Percentiles rank a stretch among this genome's conserved stretches.
These are phyloP conservation scores for Cystobasidiaceae sp. DNA, from an alignment of 1,284 basidiomycete species.

Conservation along the genomic window DNA sequence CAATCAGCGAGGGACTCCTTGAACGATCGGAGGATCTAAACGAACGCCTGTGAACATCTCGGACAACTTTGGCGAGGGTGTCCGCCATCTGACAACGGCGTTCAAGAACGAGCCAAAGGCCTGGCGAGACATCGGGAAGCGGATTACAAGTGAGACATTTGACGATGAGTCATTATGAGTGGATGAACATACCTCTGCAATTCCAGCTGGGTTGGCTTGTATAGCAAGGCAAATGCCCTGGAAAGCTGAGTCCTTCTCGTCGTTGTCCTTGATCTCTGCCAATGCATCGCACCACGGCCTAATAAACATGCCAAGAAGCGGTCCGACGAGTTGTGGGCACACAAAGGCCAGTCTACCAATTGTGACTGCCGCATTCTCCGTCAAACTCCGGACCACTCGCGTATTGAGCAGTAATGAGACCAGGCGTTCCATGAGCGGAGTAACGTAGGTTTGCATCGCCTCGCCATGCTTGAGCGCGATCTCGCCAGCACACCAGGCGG, in stretches of 20 bases:
- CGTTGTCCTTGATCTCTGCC: constrained; percentile 98
- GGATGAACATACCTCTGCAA: constrained; percentile 63
- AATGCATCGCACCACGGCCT: constrained; percentile 83
- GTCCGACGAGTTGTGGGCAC: constrained; percentile 81
- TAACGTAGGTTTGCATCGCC: constrained; percentile 83
- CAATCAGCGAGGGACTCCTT: not conserved
- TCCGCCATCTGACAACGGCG: constrained; percentile 88
- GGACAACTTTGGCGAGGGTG: constrained; percentile 80
- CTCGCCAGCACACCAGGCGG: constrained; percentile 99
- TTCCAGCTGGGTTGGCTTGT: constrained; percentile 84
- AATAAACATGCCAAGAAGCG: constrained; percentile 82
- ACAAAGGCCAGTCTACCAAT: constrained; percentile 93
- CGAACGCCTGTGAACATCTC: constrained; percentile 69
- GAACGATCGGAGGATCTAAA: constrained; percentile 40
- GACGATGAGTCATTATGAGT: not conserved
- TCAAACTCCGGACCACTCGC: constrained; percentile 85
- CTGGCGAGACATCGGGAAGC: constrained; percentile 51
- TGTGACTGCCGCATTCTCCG: constrained; percentile 99
- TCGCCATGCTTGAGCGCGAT: constrained; percentile 58
- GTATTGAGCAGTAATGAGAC: constrained; percentile 86
- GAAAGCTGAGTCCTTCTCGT: constrained; percentile 99
- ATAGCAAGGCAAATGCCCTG: constrained; percentile 94
- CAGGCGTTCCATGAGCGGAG: constrained; percentile 76
- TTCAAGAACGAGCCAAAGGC: constrained; percentile 93
- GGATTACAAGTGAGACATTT: not conserved